Conservation (phyloP, 306 rosid species). For the Phaseolus lunatus region DNA sequence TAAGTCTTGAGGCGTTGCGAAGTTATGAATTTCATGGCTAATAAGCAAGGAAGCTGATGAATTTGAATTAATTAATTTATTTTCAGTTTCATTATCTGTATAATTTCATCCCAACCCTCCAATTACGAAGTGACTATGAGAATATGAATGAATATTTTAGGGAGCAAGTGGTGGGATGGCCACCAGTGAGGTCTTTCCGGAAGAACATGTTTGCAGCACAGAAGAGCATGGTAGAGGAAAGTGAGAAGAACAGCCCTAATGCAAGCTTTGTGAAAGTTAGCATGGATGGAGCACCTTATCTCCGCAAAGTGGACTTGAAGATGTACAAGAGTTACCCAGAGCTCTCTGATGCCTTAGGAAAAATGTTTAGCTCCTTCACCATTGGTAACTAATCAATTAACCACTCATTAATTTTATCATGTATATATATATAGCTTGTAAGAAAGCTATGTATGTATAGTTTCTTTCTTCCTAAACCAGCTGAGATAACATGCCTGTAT, state of each 20-base stretch:
- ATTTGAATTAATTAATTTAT: neutral
- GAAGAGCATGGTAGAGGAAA: constrained; percentile 58
- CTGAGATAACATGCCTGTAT: too few relatives aligned
- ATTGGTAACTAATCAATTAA: constrained; percentile 49
- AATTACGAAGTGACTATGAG: constrained; percentile 5
- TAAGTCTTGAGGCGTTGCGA: too few relatives aligned
- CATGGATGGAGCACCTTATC: constrained; percentile 98
- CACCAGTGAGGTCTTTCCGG: constrained; percentile 81
- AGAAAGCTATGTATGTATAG: too few relatives aligned
- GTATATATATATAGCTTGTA: too few relatives aligned
- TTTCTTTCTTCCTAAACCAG: too few relatives aligned
- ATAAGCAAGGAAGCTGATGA: neutral
- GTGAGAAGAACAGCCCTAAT: constrained; percentile 48
- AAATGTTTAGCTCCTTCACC: constrained; percentile 88
- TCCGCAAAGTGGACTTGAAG: constrained; percentile 82
- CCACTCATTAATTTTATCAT: neutral
- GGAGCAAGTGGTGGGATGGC: constrained; percentile 98
- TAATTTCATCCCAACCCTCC: neutral
- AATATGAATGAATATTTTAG: constrained; percentile 41
- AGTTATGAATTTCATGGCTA: neutral
- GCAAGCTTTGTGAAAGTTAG: constrained; percentile 82
- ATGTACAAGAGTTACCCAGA: constrained; percentile 69
- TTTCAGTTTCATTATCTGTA: neutral
- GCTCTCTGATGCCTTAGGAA: constrained; percentile 81
- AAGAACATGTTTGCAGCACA: constrained; percentile 68